phyloP scores from a whole-genome alignment of 768 basidiomycete genomes.

The Boletus bicolor region DNA sequence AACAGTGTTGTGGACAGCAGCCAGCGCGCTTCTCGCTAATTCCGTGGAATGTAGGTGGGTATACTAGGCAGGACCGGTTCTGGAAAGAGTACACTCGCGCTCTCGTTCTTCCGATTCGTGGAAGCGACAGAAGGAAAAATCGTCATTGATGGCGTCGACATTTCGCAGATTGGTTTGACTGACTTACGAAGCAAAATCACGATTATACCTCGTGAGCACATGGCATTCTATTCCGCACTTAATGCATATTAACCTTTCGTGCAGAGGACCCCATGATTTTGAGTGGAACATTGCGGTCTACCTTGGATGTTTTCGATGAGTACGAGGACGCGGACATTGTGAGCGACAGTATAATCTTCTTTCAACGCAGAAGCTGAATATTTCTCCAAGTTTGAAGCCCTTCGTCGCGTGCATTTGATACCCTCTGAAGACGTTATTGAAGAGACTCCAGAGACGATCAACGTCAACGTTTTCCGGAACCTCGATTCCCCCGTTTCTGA shows the following conservation, averaged over 20 bases:
- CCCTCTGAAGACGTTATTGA: constrained; percentile 50
- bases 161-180: constrained; percentile 73
- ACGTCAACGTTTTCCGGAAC: constrained; percentile 73
- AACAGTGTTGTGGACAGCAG: not conserved
- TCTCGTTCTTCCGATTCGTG: constrained; percentile 90
- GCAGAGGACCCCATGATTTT: constrained; percentile 87
- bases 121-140: constrained; percentile 78
- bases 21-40: not conserved
- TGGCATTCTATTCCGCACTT: not conserved
- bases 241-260: not conserved
- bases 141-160: constrained; percentile 74
- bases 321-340: constrained; percentile 84
- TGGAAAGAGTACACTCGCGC: constrained; percentile 78
- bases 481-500: constrained; percentile 74
- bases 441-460: constrained; percentile 42
- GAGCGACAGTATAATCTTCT: constrained; percentile 23
- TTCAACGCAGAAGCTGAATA: not conserved
- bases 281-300: constrained; percentile 76
- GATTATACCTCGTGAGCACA: constrained; percentile 63
- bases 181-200: constrained; percentile 77
- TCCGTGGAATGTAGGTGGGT: constrained; percentile 45
- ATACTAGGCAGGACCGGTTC: constrained; percentile 69
- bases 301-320: constrained; percentile 83
- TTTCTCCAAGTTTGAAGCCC: constrained; percentile 62
- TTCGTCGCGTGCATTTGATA: constrained; percentile 81